Base-by-base conservation (phyloP, 306 rosid species). In the Castanea crenata region DNA sequence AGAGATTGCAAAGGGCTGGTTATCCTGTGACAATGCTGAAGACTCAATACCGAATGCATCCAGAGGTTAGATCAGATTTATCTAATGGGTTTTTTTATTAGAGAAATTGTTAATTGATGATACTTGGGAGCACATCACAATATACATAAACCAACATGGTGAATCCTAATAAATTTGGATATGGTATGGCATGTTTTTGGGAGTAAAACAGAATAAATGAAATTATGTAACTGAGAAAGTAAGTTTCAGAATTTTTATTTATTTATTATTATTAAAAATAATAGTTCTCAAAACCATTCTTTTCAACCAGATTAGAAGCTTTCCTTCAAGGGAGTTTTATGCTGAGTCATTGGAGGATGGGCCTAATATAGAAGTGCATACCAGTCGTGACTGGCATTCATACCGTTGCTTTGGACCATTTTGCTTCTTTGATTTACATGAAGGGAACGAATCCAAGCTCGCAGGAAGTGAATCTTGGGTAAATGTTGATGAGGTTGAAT, bases 11-110 rank as follows among this genome's bases (percentile, higher is more conserved):
- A 88, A 76, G 74, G 74, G 97, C 86, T 64, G 99, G 99, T 64
- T 94, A 92, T 91, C 99, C 99, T 27, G 93, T 92, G 62, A 92
- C 89, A 79, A 94, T 92, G 99, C 89, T 94, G 86, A 94, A 94
- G 91, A 89, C 92, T 69, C 99, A 94, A 83, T 94, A 94, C 78
- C 91, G 99, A 81, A 94, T 94, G 99, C 99, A 94, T 90, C 99
- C 99, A 11, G 93, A 94, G 95, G 97, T 94, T 85, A 79, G 95
- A 87, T 77, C 71, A 46, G 29, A 79, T 52, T 44, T 80, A 65
- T 75, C 73, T 34, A 19, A 25, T 14, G 46, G 64, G 73, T 58
- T 57, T 46, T 73, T 79, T 62, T 63, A 21, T 69, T 73, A 55
- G 13, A 72, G 72, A 59, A 19, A 59, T 78, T 55, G 76, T 80